Evolutionary conservation across 1,284 basidiomycete species (phyloP).

Genomic region (Earliella scabrosa): DNA sequence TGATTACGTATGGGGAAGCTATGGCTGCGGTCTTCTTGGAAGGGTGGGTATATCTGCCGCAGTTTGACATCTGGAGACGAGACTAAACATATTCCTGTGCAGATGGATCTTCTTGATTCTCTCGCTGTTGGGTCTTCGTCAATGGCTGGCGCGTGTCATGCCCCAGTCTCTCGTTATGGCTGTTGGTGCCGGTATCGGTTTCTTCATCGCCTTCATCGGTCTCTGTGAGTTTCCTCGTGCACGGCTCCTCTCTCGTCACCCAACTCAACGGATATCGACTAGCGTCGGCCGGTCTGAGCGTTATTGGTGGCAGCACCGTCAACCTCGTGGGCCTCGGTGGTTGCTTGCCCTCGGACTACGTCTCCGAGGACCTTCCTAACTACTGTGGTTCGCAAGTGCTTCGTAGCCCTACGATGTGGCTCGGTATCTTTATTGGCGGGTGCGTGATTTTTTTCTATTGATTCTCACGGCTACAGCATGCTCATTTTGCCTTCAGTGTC

Average conservation of each 20-base stretch:
- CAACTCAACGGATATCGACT: background rate
- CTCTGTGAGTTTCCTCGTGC: slow-evolving; percentile 47
- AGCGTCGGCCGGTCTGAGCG: slow-evolving; percentile 72
- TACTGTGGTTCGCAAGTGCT: slow-evolving; percentile 76
- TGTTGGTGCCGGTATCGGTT: slow-evolving; percentile 85
- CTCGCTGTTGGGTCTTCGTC: slow-evolving; percentile 84
- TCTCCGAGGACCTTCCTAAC: slow-evolving; percentile 46
- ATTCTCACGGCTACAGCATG: too few relatives aligned
- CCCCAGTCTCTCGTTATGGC: slow-evolving; percentile 86
- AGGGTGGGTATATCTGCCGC: slow-evolving; percentile 51
- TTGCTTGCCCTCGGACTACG: slow-evolving; percentile 57
- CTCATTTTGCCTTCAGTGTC: slow-evolving; percentile 46
- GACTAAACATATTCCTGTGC: background rate
- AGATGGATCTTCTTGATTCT: slow-evolving; percentile 86
- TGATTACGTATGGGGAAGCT: slow-evolving; percentile 80
- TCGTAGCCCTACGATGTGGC: slow-evolving; percentile 81
- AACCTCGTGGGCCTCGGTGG: slow-evolving; percentile 86
- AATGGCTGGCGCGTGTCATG: slow-evolving; percentile 90
- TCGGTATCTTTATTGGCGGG: slow-evolving; percentile 90
- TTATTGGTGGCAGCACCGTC: slow-evolving; percentile 76
- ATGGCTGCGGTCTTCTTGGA: slow-evolving; percentile 89
- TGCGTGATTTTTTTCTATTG: too few relatives aligned
- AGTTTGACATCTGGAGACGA: background rate
- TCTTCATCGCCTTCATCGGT: slow-evolving; percentile 84
- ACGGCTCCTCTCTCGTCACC: background rate